phyloP scores from a whole-genome alignment of 2,329 filamentous ascomycete genomes.

The Verticillium isaacii region DNA sequence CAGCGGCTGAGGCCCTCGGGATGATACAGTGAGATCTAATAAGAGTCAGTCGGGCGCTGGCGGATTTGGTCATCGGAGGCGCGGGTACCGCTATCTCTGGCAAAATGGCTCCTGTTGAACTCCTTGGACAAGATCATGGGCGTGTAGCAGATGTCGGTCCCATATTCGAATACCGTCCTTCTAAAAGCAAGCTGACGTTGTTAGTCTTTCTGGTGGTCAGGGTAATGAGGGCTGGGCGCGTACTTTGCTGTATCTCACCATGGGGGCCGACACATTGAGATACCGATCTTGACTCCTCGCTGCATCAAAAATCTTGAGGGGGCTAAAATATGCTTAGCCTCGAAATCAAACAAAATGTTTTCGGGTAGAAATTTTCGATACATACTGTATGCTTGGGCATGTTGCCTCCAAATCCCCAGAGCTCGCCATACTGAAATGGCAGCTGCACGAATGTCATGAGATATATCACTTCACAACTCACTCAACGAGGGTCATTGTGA shows the following conservation, averaged over 20 bases:
- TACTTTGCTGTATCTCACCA: slow-evolving; percentile 62
- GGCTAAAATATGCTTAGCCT: slow-evolving; percentile 29
- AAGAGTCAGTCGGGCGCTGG: neutral
- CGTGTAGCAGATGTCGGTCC: slow-evolving; percentile 64
- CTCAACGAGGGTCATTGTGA: too few relatives aligned
- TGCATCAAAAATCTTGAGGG: slow-evolving; percentile 54
- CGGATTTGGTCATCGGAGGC: neutral
- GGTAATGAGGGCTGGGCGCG: neutral
- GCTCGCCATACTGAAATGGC: neutral
- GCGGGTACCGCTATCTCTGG: slow-evolving; percentile 52
- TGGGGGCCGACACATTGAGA: slow-evolving; percentile 58
- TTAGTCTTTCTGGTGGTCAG: neutral
- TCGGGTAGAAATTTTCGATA: neutral
- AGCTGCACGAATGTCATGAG: neutral
- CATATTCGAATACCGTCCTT: slow-evolving; percentile 60
- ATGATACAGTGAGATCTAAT: slow-evolving; percentile 57
- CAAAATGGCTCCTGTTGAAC: slow-evolving; percentile 57
- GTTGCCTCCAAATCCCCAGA: neutral
- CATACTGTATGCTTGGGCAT: neutral
- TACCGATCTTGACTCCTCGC: slow-evolving; percentile 47
- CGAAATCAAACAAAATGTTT: neutral
- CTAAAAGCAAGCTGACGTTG: slow-evolving; percentile 59
- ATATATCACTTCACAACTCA: too few relatives aligned
- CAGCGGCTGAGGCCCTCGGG: slow-evolving; percentile 44
- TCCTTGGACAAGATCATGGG: slow-evolving; percentile 69